A percentile compares a stretch with the other conserved stretches of the same genome.
These are phyloP conservation scores for Beauveria medogensis DNA, from an alignment of 2,329 filamentous ascomycete genomes.

Conservation along the genomic window DNA sequence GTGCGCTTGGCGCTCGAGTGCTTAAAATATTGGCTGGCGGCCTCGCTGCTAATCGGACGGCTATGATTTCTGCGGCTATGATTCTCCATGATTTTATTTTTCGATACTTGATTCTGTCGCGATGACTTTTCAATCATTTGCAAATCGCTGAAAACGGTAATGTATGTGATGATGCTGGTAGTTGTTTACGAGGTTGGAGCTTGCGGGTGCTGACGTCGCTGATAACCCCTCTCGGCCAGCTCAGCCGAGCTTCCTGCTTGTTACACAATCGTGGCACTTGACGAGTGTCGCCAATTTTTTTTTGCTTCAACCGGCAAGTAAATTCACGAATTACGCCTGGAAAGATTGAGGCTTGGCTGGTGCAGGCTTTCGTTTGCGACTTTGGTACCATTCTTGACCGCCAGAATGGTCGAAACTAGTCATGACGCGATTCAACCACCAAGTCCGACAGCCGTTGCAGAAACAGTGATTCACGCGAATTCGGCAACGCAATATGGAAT, in stretches of 20 bases:
- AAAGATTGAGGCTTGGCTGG: neutral
- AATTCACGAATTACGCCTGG: too few relatives aligned
- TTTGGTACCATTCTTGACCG: neutral
- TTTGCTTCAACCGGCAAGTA: neutral
- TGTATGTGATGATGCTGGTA: neutral
- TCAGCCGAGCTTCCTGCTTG: neutral
- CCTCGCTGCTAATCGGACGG: neutral
- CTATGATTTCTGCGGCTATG: neutral
- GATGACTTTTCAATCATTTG: neutral
- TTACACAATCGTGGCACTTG: neutral
- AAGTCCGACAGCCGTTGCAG: neutral
- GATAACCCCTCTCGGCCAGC: conserved; percentile 2
- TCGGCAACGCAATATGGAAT: too few relatives aligned
- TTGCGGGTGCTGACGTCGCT: neutral
- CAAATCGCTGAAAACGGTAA: neutral
- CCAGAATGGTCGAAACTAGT: neutral
- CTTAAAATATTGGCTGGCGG: conserved; percentile 20
- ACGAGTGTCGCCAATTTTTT: neutral
- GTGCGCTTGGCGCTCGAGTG: conserved; percentile 33
- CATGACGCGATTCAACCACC: neutral
- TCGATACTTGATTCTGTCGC: neutral
- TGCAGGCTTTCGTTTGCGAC: too few relatives aligned
- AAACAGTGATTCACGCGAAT: neutral
- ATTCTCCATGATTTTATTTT: neutral
- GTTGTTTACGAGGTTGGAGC: neutral